These are phyloP conservation scores for Apiospora hydei DNA, from an alignment of 2,329 filamentous ascomycete species.

Conservation along the genomic window DNA sequence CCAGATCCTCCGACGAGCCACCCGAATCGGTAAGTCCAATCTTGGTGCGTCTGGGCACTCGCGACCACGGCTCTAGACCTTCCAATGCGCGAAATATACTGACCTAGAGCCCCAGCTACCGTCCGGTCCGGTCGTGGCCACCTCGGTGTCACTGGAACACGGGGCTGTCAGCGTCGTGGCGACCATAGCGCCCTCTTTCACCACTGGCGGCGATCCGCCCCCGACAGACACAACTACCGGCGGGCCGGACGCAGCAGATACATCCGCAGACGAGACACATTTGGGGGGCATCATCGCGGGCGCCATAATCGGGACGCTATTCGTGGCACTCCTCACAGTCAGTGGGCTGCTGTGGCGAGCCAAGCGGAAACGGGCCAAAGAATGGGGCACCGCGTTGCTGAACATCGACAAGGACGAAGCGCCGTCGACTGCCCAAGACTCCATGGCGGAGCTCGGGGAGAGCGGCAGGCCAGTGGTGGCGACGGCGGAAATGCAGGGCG, in stretches of 20 bases:
- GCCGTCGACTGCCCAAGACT: background rate
- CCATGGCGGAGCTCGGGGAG: background rate
- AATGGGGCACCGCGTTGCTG: background rate
- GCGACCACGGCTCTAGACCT: background rate
- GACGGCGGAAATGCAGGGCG: background rate
- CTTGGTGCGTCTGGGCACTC: background rate
- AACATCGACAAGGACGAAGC: background rate
- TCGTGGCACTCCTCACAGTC: background rate
- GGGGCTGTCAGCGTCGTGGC: background rate
- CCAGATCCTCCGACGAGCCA: background rate
- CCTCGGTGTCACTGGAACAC: background rate
- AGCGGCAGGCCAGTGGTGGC: background rate
- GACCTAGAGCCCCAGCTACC: background rate
- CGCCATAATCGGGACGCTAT: background rate
- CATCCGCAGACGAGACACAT: background rate
- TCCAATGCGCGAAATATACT: background rate
- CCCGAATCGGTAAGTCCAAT: background rate
- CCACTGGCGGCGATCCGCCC: background rate
- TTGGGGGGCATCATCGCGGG: background rate
- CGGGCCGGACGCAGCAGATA: background rate
- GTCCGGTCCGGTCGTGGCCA: background rate
- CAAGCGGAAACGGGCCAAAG: background rate
- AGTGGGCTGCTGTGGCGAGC: slow-evolving; percentile 13
- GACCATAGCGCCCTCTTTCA: background rate
- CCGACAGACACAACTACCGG: background rate